phyloP scores from a whole-genome alignment of 805 yeast genomes.

The Ogataea ramenticola region DNA sequence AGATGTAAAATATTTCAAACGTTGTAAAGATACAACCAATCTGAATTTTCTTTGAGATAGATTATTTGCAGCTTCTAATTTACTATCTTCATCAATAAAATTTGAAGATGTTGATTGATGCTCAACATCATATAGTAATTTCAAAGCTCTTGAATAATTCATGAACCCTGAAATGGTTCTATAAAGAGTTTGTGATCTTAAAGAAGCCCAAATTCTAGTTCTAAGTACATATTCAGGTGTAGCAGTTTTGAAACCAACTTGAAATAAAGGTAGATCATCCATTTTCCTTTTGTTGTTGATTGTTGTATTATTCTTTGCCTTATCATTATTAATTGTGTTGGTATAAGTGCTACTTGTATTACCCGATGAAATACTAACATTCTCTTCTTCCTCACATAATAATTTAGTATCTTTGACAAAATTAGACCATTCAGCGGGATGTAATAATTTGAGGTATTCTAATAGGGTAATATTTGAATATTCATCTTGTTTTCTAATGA shows the following conservation, averaged over 20 bases:
- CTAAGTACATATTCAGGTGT: conserved; percentile 57
- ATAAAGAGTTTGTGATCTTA: conserved; percentile 74
- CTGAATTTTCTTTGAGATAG: conserved; percentile 59
- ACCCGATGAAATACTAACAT: not conserved
- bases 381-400: conserved; percentile 36
- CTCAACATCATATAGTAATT: conserved; percentile 52
- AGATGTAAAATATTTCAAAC: conserved; percentile 42
- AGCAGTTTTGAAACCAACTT: conserved; percentile 63
- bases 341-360: conserved; percentile 3
- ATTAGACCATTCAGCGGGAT: conserved; percentile 50
- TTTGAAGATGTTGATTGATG: conserved; percentile 26
- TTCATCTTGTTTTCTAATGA: conserved; percentile 66
- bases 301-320: no score
- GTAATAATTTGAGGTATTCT: conserved; percentile 49
- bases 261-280: conserved; percentile 59
- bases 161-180: conserved; percentile 78
- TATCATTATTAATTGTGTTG: no score
- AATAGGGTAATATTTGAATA: conserved; percentile 47
- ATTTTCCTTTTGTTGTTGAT: no score
- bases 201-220: conserved; percentile 82
- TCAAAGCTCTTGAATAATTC: conserved; percentile 70
- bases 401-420: conserved; percentile 51
- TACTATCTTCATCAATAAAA: conserved; percentile 14
- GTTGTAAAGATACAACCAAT: conserved; percentile 60
- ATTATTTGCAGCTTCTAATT: conserved; percentile 31